Percentiles rank a stretch among this genome's conserved stretches.
These are phyloP conservation scores for Prunus yedoensis DNA, from an alignment of 331 rosid genomes.

Conservation along the genomic window DNA sequence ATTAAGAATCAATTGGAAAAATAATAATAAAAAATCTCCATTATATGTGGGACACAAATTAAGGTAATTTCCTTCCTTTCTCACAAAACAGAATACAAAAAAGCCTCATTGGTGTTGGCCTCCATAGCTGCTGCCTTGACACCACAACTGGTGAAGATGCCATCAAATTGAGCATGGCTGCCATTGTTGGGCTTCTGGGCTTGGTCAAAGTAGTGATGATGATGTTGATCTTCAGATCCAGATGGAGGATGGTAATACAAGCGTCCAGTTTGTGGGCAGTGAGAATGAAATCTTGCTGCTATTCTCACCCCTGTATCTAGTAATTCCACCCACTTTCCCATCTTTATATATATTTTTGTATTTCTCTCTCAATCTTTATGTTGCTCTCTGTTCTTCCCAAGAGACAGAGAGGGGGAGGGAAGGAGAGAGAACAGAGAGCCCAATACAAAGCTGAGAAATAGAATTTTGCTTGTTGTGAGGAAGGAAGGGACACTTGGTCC, in stretches of 20 bases:
- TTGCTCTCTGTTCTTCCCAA: background rate
- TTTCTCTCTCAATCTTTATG: background rate
- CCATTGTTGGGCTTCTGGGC: constrained; percentile 9
- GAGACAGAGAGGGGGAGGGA: background rate
- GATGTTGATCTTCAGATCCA: constrained; percentile 14
- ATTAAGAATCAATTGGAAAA: too few species aligned
- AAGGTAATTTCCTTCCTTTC: background rate
- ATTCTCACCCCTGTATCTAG: constrained; percentile 63
- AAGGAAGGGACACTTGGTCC: background rate
- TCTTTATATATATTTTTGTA: background rate
- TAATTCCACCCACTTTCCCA: constrained; percentile 58
- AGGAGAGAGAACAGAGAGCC: background rate
- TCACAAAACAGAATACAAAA: constrained; percentile 22
- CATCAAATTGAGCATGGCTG: background rate
- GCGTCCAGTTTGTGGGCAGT: constrained; percentile 68
- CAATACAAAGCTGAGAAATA: background rate
- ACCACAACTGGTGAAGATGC: background rate
- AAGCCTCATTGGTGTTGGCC: constrained; percentile 9
- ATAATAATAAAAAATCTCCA: too few species aligned
- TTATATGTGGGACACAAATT: too few species aligned
- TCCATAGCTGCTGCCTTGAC: constrained; percentile 15
- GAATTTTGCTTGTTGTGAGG: background rate
- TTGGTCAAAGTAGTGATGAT: background rate
- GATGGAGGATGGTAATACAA: constrained; percentile 71
- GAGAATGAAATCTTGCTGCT: constrained; percentile 58